Percentiles rank a stretch among this genome's conserved stretches.
Evolutionary conservation across 2,329 filamentous ascomycete species (phyloP).

Genomic region (Exophiala mesophila): DNA sequence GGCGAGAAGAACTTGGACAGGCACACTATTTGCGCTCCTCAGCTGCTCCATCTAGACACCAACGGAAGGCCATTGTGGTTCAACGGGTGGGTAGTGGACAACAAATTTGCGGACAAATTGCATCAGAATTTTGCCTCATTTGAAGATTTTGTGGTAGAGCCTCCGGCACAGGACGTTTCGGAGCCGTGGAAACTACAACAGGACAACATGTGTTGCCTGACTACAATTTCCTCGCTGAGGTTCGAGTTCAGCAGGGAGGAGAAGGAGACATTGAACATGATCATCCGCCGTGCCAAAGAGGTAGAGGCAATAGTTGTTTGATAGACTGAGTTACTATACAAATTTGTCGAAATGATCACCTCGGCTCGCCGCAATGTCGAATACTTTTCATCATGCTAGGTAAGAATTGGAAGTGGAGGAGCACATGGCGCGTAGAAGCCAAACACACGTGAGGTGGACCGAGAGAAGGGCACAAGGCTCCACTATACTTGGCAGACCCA

Average conservation of each 20-base stretch:
- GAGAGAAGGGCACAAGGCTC: too few species aligned
- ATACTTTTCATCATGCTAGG: too few species aligned
- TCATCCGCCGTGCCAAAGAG: conserved; percentile 22
- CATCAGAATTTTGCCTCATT: conserved; percentile 35
- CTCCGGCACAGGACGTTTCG: conserved; percentile 18
- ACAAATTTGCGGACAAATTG: conserved; percentile 39
- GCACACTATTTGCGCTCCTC: conserved; percentile 41
- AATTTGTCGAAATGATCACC: too few species aligned
- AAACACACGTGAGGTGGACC: too few species aligned
- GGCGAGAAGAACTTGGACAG: conserved; percentile 3
- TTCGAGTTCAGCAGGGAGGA: conserved; percentile 23
- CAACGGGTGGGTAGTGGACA: conserved; percentile 42
- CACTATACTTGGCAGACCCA: too few species aligned
- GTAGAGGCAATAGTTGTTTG: conserved; percentile 14
- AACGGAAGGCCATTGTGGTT: conserved; percentile 43
- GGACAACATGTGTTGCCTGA: conserved; percentile 26
- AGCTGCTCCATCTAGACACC: conserved; percentile 42
- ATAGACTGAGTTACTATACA: too few species aligned
- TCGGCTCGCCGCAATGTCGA: too few species aligned
- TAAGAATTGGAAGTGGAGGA: too few species aligned
- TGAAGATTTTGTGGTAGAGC: conserved; percentile 27
- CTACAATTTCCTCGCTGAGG: conserved; percentile 22
- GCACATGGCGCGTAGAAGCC: too few species aligned
- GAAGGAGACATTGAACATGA: conserved; percentile 21
- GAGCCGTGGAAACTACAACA: conserved; percentile 25